Evolutionary conservation across 208 protist genomes (phyloP).

Genomic region (Acanthamoeba healyi): DNA sequence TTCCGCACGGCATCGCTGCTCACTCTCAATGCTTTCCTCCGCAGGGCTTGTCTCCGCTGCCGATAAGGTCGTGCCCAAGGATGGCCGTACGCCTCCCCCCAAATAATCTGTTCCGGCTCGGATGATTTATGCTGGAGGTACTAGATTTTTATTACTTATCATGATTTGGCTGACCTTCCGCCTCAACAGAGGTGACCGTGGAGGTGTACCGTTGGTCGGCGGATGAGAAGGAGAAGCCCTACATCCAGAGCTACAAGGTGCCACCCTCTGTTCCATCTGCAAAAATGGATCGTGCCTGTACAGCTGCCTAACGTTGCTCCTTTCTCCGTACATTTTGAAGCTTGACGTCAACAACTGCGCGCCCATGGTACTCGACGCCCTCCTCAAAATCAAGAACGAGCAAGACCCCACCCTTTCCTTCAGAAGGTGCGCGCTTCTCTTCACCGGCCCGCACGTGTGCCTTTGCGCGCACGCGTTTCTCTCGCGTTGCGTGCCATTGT

Average conservation of each 20-base stretch:
- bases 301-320: no score
- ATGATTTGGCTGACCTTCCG: no score
- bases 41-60: background rate
- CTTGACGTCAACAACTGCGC: constrained; percentile 91
- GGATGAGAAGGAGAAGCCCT: constrained; percentile 82
- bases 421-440: constrained; percentile 77
- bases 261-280: no score
- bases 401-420: constrained; percentile 93
- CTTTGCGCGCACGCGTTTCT: background rate
- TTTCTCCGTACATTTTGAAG: no score
- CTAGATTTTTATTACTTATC: no score
- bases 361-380: constrained; percentile 93
- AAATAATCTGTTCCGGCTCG: no score
- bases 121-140: no score
- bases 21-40: background rate
- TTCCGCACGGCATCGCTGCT: background rate
- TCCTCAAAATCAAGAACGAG: constrained; percentile 94
- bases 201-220: constrained; percentile 82
- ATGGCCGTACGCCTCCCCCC: constrained; percentile 14
- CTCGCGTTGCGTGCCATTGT: background rate
- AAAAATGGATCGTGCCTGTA: no score
- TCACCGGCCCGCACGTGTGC: background rate
- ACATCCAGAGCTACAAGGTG: constrained; percentile 87
- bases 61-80: constrained; percentile 18
- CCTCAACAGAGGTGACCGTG: constrained; percentile 36